A percentile compares a stretch with the other conserved stretches of the same genome.
phyloP scores from a whole-genome alignment of 1,284 basidiomycete genomes.

The Wallemia hederae region DNA sequence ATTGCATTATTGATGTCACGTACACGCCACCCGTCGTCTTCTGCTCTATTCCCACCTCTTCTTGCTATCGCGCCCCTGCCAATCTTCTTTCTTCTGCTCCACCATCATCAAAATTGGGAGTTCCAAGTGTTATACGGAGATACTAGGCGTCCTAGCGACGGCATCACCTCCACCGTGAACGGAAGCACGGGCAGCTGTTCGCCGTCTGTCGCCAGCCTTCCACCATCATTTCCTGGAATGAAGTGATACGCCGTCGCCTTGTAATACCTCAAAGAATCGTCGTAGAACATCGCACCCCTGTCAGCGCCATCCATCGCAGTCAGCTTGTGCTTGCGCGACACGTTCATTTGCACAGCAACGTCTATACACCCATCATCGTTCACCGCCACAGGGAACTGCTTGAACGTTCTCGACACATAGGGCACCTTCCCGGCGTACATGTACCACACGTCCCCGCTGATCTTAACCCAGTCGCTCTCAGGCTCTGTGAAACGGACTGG shows the following conservation, averaged over 20 bases:
- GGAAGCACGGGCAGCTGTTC: slow-evolving; percentile 49
- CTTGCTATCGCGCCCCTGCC: no score
- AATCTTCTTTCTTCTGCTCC: no score
- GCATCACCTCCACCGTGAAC: slow-evolving; percentile 57
- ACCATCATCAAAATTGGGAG: no score
- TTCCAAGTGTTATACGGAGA: slow-evolving; percentile 32
- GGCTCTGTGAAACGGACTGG: slow-evolving; percentile 17
- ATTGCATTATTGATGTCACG: no score
- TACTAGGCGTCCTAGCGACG: slow-evolving; percentile 36
- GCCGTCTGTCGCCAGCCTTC: slow-evolving; percentile 43
- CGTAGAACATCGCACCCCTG: slow-evolving; percentile 37
- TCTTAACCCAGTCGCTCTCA: slow-evolving; percentile 7
- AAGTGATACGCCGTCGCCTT: slow-evolving; percentile 47
- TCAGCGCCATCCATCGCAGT: slow-evolving; percentile 34
- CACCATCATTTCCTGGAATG: slow-evolving; percentile 28
- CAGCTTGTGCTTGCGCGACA: slow-evolving; percentile 12
- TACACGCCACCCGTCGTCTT: no score
- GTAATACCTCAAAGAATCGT: slow-evolving; percentile 34
- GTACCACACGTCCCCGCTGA: slow-evolving; percentile 13
- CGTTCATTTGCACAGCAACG: slow-evolving; percentile 28
- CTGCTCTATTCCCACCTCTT: no score
- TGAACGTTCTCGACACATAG: slow-evolving; percentile 26
- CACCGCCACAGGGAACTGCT: slow-evolving; percentile 58
- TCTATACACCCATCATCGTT: slow-evolving; percentile 56
- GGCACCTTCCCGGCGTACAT: slow-evolving; percentile 21